A percentile compares a stretch with the other conserved stretches of the same genome.
Evolutionary conservation across 345 rosid species (phyloP).

Genomic region (Heritiera fomes): DNA sequence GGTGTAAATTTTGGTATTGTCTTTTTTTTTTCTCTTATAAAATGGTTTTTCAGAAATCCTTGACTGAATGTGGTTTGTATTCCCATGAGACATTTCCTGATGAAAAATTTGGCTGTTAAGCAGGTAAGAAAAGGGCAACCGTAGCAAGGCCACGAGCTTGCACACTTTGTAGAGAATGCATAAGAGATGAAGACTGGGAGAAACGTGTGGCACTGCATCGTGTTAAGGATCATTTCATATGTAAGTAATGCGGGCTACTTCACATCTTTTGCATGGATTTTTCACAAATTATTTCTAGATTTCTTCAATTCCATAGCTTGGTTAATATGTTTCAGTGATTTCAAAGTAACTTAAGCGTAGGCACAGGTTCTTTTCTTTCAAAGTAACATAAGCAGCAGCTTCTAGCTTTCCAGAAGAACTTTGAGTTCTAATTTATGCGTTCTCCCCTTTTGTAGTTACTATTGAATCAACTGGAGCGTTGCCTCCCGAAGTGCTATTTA

Average conservation of each 20-base stretch:
- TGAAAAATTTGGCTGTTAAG: slow-evolving; percentile 17
- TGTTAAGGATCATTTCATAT: slow-evolving; percentile 83
- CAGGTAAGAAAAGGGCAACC: slow-evolving; percentile 77
- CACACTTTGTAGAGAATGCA: slow-evolving; percentile 87
- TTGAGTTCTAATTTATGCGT: slow-evolving; percentile 10
- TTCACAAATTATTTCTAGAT: not conserved
- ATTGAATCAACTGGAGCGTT: slow-evolving; percentile 88
- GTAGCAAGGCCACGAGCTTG: slow-evolving; percentile 79
- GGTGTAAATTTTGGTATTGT: not conserved
- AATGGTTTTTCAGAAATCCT: not conserved
- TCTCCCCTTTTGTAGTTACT: slow-evolving; percentile 49
- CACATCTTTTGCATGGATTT: not conserved
- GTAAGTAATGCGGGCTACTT: slow-evolving; percentile 44
- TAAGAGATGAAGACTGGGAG: slow-evolving; percentile 65
- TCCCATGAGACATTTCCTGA: not conserved
- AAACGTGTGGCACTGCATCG: slow-evolving; percentile 61
- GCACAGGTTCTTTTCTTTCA: not conserved
- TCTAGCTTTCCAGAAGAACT: not conserved
- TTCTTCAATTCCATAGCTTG: not conserved
- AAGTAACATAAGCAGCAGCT: not conserved
- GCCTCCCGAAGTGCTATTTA: slow-evolving; percentile 78
- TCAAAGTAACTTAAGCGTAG: not conserved
- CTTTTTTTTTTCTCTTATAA: not conserved
- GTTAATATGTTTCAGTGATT: not conserved
- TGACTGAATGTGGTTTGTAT: not conserved